Evolutionary conservation across 2,329 filamentous ascomycete species (phyloP).

Genomic region (Aureobasidium sp.): DNA sequence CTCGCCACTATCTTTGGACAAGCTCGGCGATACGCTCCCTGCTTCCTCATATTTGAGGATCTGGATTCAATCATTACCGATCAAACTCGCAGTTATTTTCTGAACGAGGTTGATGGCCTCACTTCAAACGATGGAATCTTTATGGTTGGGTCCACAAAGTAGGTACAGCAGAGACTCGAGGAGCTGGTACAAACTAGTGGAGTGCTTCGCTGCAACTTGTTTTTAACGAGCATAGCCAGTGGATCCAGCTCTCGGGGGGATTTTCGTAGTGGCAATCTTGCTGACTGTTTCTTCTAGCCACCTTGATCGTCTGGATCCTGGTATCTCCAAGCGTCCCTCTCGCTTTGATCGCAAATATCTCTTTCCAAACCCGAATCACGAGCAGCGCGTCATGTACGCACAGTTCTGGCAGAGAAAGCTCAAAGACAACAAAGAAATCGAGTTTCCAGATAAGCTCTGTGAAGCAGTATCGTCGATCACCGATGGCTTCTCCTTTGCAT

Average conservation of each 20-base stretch:
- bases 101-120: constrained; percentile 38
- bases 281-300: constrained; percentile 18
- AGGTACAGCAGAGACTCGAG: background rate
- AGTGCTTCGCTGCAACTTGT: background rate
- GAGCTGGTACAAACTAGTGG: background rate
- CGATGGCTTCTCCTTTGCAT: constrained; percentile 58
- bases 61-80: constrained; percentile 34
- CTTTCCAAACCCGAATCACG: constrained; percentile 33
- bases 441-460: constrained; percentile 26
- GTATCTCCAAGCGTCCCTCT: constrained; percentile 38
- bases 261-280: background rate
- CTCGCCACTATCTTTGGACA: constrained; percentile 38
- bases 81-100: constrained; percentile 32
- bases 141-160: constrained; percentile 36
- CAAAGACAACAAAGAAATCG: constrained; percentile 22
- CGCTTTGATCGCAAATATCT: constrained; percentile 44
- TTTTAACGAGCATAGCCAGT: background rate
- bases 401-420: constrained; percentile 40
- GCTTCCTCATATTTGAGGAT: constrained; percentile 36
- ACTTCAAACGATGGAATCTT: constrained; percentile 36
- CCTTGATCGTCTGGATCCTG: constrained; percentile 32
- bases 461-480: constrained; percentile 52
- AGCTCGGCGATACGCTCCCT: constrained; percentile 33
- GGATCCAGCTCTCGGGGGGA: background rate
- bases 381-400: constrained; percentile 36